Conservation (phyloP, 257 asterid species). For the Nicotiana knightiana region DNA sequence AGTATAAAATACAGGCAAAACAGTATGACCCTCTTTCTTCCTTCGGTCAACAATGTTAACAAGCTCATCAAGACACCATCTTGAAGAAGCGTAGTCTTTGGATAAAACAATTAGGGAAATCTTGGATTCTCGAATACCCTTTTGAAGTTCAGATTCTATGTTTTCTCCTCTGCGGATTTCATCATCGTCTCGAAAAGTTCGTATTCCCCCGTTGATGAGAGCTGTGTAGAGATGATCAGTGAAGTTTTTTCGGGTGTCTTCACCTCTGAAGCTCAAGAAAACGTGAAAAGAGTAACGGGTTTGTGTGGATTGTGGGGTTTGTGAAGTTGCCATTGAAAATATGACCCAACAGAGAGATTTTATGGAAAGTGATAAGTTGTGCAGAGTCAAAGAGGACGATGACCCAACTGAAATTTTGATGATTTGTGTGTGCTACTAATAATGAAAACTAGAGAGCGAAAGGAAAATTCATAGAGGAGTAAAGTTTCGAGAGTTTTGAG, state of each 20-base stretch:
- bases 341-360: not conserved
- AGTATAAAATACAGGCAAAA: conserved; percentile 17
- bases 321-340: not conserved
- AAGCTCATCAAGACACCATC: conserved; percentile 27
- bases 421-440: not conserved
- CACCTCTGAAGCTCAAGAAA: conserved; percentile 22
- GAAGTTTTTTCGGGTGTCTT: conserved; percentile 18
- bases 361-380: not conserved
- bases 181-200: conserved; percentile 20
- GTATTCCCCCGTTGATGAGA: conserved; percentile 14
- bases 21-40: conserved; percentile 6
- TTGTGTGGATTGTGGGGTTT: not conserved
- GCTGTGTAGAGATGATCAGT: conserved; percentile 21
- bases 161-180: conserved; percentile 16
- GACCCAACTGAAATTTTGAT: not conserved
- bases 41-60: conserved; percentile 9
- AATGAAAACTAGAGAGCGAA: not conserved
- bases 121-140: conserved; percentile 16
- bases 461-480: not conserved
- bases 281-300: conserved; percentile 5
- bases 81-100: conserved; percentile 12
- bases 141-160: conserved; percentile 12
- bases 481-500: not conserved
- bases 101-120: conserved; percentile 17
- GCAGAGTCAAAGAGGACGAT: not conserved